A percentile compares a stretch with the other conserved stretches of the same genome.
These are phyloP conservation scores for Hemisphaericaspora nanyangensis DNA, from an alignment of 805 yeast genomes.

Conservation along the genomic window DNA sequence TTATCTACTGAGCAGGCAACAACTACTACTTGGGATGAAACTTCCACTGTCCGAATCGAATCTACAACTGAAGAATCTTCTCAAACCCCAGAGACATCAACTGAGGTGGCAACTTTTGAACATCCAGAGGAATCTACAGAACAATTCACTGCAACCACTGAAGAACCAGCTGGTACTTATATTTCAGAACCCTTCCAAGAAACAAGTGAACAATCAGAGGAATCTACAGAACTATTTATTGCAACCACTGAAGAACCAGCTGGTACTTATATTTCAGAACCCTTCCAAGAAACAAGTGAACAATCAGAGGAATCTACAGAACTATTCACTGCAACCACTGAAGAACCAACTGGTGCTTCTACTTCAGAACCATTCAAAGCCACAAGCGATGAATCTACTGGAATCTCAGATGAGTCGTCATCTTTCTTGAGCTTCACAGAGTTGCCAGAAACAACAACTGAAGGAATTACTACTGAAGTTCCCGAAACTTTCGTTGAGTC, in stretches of 20 bases:
- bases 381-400: too few relatives aligned
- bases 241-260: conserved; percentile 1
- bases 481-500: background rate
- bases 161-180: background rate
- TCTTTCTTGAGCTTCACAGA: background rate
- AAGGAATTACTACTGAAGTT: background rate
- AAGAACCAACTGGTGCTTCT: background rate
- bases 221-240: too few relatives aligned
- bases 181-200: background rate
- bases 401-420: too few relatives aligned
- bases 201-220: background rate
- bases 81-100: background rate
- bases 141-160: conserved; percentile 1
- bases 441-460: background rate
- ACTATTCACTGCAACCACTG: background rate
- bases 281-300: background rate
- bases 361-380: background rate
- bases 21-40: background rate
- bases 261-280: background rate
- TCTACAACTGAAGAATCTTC: background rate
- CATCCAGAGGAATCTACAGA: background rate
- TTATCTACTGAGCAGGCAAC: background rate
- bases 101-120: background rate
- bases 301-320: too few relatives aligned
- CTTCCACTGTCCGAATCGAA: conserved; percentile 1